Percentiles rank a stretch among this genome's conserved stretches.
Conservation (phyloP, 495 filamentous ascomycete species). For the Xylaria curta region DNA sequence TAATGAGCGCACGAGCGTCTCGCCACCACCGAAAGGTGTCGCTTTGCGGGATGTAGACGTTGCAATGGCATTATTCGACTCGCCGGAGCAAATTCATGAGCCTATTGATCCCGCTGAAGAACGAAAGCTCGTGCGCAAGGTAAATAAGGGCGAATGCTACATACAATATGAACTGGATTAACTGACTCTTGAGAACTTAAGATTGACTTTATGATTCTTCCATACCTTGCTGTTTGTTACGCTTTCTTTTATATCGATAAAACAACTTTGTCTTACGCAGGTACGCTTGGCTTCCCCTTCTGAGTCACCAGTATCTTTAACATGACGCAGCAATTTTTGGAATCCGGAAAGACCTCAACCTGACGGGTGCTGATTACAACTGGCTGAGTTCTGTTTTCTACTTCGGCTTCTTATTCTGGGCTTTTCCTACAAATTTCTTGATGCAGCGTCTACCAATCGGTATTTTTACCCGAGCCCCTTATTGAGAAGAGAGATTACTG, state of each 20-base stretch:
- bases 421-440: conserved; percentile 57
- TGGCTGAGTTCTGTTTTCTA: conserved; percentile 68
- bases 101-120: conserved; percentile 57
- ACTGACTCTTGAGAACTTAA: conserved; percentile 10
- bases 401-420: conserved; percentile 62
- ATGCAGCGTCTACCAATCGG: conserved; percentile 64
- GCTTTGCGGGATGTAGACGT: conserved; percentile 22
- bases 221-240: conserved; percentile 62
- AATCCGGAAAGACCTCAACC: conserved; percentile 53
- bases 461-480: conserved; percentile 37
- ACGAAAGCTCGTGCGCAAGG: conserved; percentile 56
- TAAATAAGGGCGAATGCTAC: background rate
- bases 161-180: background rate
- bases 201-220: conserved; percentile 36
- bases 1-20: conserved; percentile 12
- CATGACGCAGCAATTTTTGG: conserved; percentile 57
- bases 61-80: conserved; percentile 29
- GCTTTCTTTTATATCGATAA: conserved; percentile 68
- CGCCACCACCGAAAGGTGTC: background rate
- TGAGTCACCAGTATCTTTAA: conserved; percentile 25
- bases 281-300: conserved; percentile 11
- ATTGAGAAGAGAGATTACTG: conserved; percentile 10
- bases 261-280: conserved; percentile 33
- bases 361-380: conserved; percentile 63
- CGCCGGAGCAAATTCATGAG: conserved; percentile 42